Percentiles rank a stretch among this genome's conserved stretches.
Evolutionary conservation across 257 asterid genomes (phyloP).

Genomic region (Avicennia marina): DNA sequence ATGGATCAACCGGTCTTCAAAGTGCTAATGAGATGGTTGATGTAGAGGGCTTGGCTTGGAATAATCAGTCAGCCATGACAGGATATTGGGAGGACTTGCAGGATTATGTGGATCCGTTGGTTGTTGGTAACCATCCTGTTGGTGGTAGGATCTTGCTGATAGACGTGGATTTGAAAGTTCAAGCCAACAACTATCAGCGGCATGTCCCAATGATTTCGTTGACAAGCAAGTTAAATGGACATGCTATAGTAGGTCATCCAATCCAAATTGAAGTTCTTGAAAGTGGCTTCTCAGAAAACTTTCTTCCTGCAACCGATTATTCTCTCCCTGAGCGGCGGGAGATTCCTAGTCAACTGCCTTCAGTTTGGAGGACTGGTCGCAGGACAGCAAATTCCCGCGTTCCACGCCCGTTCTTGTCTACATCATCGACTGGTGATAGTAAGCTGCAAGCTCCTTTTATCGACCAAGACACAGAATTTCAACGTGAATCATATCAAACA

Average conservation of each 20-base stretch:
- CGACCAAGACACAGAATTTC: conserved; percentile 25
- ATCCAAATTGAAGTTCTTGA: conserved; percentile 77
- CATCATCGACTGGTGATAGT: conserved; percentile 31
- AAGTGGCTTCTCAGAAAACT: conserved; percentile 46
- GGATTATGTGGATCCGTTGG: conserved; percentile 39
- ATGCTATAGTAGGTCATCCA: conserved; percentile 89
- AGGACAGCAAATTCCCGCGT: conserved; percentile 84
- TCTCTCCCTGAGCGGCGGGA: conserved; percentile 42
- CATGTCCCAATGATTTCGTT: conserved; percentile 82
- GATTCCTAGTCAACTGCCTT: conserved; percentile 50
- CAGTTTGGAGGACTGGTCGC: conserved; percentile 90
- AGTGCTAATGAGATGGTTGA: conserved; percentile 27
- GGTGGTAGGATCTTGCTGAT: conserved; percentile 54
- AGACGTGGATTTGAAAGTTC: conserved; percentile 80
- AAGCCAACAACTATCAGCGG: conserved; percentile 64
- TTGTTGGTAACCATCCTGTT: conserved; percentile 31
- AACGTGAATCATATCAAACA: conserved; percentile 22
- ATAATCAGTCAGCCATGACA: conserved; percentile 36
- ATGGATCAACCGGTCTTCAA: conserved; percentile 39
- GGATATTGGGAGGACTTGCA: conserved; percentile 60
- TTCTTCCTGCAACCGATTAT: conserved; percentile 35
- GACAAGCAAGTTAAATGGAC: conserved; percentile 81
- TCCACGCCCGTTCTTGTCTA: conserved; percentile 61
- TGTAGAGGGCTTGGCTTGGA: conserved; percentile 45
- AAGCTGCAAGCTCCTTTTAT: conserved; percentile 25